Evolutionary conservation across 495 filamentous ascomycete genomes (phyloP).

Genomic region (Penicillium pulvis): DNA sequence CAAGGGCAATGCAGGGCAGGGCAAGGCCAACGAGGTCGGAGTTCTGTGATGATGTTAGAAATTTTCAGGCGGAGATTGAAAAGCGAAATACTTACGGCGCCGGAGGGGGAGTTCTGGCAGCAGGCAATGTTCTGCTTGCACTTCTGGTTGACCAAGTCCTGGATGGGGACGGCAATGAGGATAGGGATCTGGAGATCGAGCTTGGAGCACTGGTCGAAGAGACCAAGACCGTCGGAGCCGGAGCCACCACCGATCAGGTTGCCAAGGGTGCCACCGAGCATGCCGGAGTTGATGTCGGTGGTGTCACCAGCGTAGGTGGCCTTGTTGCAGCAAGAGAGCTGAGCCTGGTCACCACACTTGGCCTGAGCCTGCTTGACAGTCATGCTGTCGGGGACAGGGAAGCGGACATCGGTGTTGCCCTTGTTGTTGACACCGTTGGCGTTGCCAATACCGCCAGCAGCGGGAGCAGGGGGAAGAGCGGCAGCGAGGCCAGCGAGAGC

Average conservation of each 20-base stretch:
- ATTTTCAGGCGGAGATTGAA: neutral
- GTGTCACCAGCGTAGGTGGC: conserved; percentile 48
- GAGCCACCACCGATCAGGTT: conserved; percentile 38
- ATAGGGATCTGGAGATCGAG: conserved; percentile 36
- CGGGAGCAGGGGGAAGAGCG: conserved; percentile 20
- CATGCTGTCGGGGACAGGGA: conserved; percentile 41
- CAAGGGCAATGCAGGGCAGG: conserved; percentile 54
- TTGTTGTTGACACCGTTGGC: conserved; percentile 25
- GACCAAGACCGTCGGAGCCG: conserved; percentile 36
- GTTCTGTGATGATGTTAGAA: conserved; percentile 19
- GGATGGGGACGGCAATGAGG: conserved; percentile 34
- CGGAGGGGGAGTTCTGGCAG: conserved; percentile 47
- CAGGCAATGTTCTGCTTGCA: conserved; percentile 59
- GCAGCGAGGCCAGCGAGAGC: conserved; percentile 25
- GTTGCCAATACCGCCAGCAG: conserved; percentile 23
- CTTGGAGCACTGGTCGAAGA: conserved; percentile 45
- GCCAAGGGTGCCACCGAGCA: conserved; percentile 32
- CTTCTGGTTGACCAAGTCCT: conserved; percentile 49
- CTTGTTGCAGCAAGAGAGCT: conserved; percentile 54
- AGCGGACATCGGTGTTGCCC: conserved; percentile 28
- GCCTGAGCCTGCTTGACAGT: conserved; percentile 50
- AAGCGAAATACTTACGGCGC: conserved; percentile 33
- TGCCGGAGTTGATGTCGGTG: conserved; percentile 31
- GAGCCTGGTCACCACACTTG: conserved; percentile 52
- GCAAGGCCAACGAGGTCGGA: conserved; percentile 45